These are phyloP conservation scores for Fusarium mexicanum DNA, from an alignment of 2,329 filamentous ascomycete genomes.

Conservation along the genomic window DNA sequence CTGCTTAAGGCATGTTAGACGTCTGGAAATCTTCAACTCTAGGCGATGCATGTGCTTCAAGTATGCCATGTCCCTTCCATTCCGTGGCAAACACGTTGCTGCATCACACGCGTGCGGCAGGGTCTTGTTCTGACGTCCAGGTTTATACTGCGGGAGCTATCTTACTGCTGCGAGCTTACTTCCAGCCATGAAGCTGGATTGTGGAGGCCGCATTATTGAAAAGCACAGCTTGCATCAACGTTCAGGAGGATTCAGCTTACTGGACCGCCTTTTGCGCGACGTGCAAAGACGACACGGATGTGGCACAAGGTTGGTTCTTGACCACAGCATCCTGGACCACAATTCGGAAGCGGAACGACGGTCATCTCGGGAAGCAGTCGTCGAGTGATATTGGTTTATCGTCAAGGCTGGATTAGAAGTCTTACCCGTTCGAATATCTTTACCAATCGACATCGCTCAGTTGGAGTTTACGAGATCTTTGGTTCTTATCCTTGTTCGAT, in stretches of 20 bases:
- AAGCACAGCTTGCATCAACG: background rate
- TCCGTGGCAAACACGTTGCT: background rate
- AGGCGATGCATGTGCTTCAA: background rate
- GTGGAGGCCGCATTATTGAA: background rate
- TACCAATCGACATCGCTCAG: constrained; percentile 99
- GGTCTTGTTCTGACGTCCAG: background rate
- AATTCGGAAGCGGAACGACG: background rate
- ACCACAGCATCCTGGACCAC: background rate
- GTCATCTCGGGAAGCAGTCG: background rate
- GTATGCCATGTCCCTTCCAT: background rate
- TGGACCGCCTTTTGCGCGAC: background rate
- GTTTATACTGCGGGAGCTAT: background rate
- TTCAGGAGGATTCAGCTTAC: background rate
- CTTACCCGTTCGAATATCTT: constrained; percentile 26
- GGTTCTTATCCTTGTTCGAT: constrained; percentile 71
- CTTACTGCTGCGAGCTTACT: background rate
- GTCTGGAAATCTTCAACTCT: background rate
- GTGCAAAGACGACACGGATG: background rate
- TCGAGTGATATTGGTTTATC: background rate
- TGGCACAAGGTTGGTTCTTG: background rate
- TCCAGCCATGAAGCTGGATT: background rate
- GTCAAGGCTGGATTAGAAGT: constrained; percentile 18
- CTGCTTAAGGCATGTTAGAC: background rate
- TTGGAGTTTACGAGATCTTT: constrained; percentile 89
- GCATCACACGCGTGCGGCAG: background rate